A percentile compares a stretch with the other conserved stretches of the same genome.
Conservation (phyloP, 371 early-diverging fungal species). For the Syncephalis plumigaleata region DNA sequence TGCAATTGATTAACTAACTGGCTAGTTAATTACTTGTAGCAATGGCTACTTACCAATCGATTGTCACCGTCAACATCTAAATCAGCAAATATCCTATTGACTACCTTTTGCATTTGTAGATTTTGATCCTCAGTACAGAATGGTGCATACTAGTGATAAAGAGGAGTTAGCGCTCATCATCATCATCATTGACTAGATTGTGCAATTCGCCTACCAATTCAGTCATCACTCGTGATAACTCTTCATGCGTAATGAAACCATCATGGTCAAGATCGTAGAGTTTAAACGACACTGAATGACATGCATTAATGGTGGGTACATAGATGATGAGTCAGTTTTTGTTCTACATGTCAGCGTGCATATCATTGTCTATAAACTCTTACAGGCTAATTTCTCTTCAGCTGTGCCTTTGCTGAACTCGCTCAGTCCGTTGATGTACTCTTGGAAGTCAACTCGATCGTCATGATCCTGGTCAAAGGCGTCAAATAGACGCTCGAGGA, state of each 20-base stretch:
- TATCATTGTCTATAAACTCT: slow-evolving; percentile 5
- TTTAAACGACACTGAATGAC: slow-evolving; percentile 49
- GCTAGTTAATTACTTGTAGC: too few species aligned
- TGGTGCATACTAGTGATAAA: slow-evolving; percentile 23
- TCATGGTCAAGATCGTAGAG: slow-evolving; percentile 67
- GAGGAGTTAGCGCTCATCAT: not conserved
- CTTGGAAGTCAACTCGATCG: slow-evolving; percentile 41
- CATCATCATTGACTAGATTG: too few species aligned
- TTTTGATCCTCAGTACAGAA: slow-evolving; percentile 55
- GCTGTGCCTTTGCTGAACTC: slow-evolving; percentile 64
- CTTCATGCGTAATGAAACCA: slow-evolving; percentile 55
- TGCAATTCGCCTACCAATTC: slow-evolving; percentile 33
- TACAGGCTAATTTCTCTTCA: slow-evolving; percentile 63
- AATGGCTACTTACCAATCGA: too few species aligned
- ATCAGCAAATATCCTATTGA: slow-evolving; percentile 56
- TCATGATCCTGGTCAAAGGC: too few species aligned
- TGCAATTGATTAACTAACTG: too few species aligned
- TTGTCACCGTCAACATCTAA: slow-evolving; percentile 68
- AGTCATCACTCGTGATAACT: slow-evolving; percentile 50
- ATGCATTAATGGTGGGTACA: slow-evolving; percentile 1
- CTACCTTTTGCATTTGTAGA: slow-evolving; percentile 38
- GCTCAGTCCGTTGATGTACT: slow-evolving; percentile 60
- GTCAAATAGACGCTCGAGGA: too few species aligned
- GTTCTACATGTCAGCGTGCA: too few species aligned
- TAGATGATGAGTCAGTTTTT: too few species aligned